Evolutionary conservation across 768 basidiomycete species (phyloP), one percentile per base, ranked within the genome.

Genomic region (Naematelia encephala): DNA sequence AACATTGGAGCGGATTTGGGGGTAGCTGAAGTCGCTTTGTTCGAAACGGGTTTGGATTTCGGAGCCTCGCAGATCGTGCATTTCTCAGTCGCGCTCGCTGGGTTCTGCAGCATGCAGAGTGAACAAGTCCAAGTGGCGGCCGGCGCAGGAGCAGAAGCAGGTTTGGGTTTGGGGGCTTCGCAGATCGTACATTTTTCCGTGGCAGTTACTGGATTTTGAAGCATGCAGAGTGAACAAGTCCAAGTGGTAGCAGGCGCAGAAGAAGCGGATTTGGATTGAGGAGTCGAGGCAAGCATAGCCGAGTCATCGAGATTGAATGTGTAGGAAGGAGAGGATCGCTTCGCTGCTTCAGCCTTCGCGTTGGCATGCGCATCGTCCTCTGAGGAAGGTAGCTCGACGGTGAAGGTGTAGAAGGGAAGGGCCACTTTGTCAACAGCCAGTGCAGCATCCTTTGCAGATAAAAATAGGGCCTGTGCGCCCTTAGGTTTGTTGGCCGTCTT

Each of bases 211-310:
- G 80, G 70, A 54, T 80, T 83, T 48, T 69, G 67, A 29, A 81
- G 65, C 70, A 76, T 78, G 60, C 88, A 90, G 2, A 73, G 64
- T 0, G 73, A 75, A 69, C 87, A 89, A 14, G 63, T 82, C 87
- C 87, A 89, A 16, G n/a, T 16, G n/a, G n/a, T n/a, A n/a, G n/a
- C n/a, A n/a, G n/a, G n/a, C n/a, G n/a, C n/a, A n/a, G n/a, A n/a
- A n/a, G n/a, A n/a, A n/a, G 34, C n/a, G n/a, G n/a, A 21, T 74
- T n/a, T 21, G 13, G 16, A 12, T 29, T 11, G 29, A 5, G 16
- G 52, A 54, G 27, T 11, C n/a, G n/a, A n/a, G 11, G 16, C 45
- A 16, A 22, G 27, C 44, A 3, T 22, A 10, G 54, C n/a, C 34
- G 19, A 10, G 47, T 64, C 68, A 4, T 14, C 47, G 23, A 56